These are phyloP conservation scores for Vitellaria paradoxa DNA, from an alignment of 179 eudicot species.

Conservation along the genomic window DNA sequence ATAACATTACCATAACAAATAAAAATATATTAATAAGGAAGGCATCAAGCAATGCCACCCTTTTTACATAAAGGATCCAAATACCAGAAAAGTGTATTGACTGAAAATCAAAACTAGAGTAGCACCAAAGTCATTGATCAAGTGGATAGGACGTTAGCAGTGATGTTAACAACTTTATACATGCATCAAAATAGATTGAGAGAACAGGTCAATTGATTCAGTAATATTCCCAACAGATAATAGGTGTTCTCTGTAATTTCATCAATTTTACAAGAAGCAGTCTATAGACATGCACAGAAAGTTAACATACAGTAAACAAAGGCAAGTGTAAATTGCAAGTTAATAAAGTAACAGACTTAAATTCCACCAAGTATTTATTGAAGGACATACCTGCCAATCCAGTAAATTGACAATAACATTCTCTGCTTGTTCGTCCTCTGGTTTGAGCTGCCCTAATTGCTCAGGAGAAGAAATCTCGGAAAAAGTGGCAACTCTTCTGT, in stretches of 20 bases:
- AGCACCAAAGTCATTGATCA: background rate
- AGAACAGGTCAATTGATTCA: background rate
- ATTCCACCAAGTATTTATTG: conserved; percentile 4
- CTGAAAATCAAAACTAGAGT: background rate
- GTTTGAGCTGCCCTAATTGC: conserved; percentile 56
- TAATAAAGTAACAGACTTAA: background rate
- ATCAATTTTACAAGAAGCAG: background rate
- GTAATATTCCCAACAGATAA: background rate
- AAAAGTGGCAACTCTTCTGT: conserved; percentile 57
- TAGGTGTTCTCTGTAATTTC: background rate
- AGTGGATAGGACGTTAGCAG: background rate
- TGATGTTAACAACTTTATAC: background rate
- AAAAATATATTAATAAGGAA: too few species aligned
- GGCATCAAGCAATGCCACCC: too few species aligned
- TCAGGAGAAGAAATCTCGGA: conserved; percentile 75
- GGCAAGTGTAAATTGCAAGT: background rate
- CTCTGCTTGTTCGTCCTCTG: conserved; percentile 39
- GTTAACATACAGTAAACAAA: background rate
- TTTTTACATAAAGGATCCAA: too few species aligned
- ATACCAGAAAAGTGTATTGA: background rate
- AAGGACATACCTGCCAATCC: conserved; percentile 77
- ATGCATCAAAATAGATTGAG: background rate
- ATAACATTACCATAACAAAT: background rate
- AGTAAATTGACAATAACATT: conserved; percentile 60
- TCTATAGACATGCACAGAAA: conserved; percentile 1